phyloP scores from a whole-genome alignment of 139 green algal genomes.

The Nannochloris sp. region DNA sequence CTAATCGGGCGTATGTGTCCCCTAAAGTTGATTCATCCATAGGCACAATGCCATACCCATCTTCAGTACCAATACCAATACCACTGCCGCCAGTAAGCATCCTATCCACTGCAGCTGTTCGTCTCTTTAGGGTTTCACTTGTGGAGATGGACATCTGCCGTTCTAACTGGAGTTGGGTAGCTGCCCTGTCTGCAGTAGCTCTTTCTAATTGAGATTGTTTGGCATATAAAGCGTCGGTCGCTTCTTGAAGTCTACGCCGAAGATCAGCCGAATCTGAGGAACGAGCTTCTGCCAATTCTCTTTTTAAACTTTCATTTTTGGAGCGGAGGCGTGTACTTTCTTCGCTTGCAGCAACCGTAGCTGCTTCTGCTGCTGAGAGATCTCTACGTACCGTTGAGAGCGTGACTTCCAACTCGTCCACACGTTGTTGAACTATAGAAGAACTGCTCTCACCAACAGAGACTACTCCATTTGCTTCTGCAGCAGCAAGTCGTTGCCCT shows the following conservation, averaged over 20 bases:
- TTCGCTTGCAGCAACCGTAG: slow-evolving; percentile 14
- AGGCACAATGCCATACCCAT: slow-evolving; percentile 49
- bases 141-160: slow-evolving; percentile 39
- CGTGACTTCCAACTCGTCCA: slow-evolving; percentile 8
- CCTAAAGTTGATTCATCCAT: slow-evolving; percentile 74
- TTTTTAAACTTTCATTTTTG: slow-evolving; percentile 23
- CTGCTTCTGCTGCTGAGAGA: slow-evolving; percentile 5
- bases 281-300: slow-evolving; percentile 11
- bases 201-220: slow-evolving; percentile 71
- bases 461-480: neutral
- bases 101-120: slow-evolving; percentile 3
- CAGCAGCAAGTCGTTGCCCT: neutral
- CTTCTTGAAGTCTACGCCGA: slow-evolving; percentile 39
- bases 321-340: slow-evolving; percentile 15
- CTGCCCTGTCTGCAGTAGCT: slow-evolving; percentile 50
- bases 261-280: slow-evolving; percentile 33
- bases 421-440: slow-evolving; percentile 9
- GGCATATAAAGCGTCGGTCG: slow-evolving; percentile 59
- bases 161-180: slow-evolving; percentile 58
- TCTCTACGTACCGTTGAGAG: slow-evolving; percentile 1
- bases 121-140: slow-evolving; percentile 5
- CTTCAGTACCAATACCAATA: neutral
- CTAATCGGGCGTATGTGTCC: slow-evolving; percentile 50
- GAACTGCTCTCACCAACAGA: neutral
- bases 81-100: too few species aligned